Evolutionary conservation across 768 basidiomycete species (phyloP), one percentile per base, ranked within the genome.

Genomic region (Auriculariales sp.): DNA sequence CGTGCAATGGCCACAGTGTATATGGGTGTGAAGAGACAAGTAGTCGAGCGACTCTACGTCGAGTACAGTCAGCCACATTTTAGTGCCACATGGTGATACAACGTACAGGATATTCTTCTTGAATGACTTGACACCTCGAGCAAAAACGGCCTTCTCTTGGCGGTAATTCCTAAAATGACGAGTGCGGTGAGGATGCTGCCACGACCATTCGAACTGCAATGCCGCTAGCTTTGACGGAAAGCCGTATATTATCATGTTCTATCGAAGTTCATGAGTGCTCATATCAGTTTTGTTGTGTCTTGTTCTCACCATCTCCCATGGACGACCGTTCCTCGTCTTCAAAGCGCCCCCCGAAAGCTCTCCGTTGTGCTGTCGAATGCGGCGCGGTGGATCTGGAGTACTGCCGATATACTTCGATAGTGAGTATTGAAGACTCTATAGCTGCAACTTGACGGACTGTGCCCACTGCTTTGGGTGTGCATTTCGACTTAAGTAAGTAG

Each of bases 281-380:
- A 15, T 27, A 28, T 4, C 11, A 28, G 15, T 24, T 45, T 17
- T 45, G 27, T 25, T 7, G 12, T 44, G 25, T 45, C 30, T 17
- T 47, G 39, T 45, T 17, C 24, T 25, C 19, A 47, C 46, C 46
- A 47, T 47, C 27, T 47, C 28, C 46, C 84, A 89, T 34, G 83
- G 83, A 24, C 82, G 62, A 42, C 73, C 72, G 24, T 65, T 55
- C 36, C 63, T 65, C 0, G 86, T 89, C 62, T 75, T 82, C 62
- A 67, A 70, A 9, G 85, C 87, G 15, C 87, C 87, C 57, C 77
- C 74, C 0, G 71, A 64, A 49, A 88, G 62, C 61, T 83, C 78
- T 27, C 86, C 86, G 64, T 91, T 91, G 61, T 91, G 87, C 57
- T 89, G 86, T 25, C 79, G 69, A 29, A 83, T 77, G 27, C 81